A percentile compares a stretch with the other conserved stretches of the same genome.
phyloP scores from a whole-genome alignment of 805 yeast species.

The Sugiyamaella floridensis region DNA sequence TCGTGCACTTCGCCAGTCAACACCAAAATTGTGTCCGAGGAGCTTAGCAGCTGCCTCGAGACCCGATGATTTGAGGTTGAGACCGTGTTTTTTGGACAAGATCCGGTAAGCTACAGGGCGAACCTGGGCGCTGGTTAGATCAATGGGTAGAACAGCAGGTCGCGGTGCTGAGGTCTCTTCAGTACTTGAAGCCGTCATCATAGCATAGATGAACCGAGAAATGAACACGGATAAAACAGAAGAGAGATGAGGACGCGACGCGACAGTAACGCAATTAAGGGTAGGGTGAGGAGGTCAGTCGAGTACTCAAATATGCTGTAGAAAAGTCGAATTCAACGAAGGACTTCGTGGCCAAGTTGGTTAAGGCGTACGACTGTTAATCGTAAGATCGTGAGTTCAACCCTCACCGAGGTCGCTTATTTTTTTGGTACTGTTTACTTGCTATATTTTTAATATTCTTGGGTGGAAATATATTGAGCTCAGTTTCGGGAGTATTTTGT shows the following conservation, averaged over 20 bases:
- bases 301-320: background rate
- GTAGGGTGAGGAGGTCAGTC: background rate
- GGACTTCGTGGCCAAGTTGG: slow-evolving; percentile 19
- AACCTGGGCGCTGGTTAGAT: slow-evolving; percentile 70
- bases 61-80: slow-evolving; percentile 83
- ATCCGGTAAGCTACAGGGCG: slow-evolving; percentile 90
- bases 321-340: background rate
- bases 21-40: slow-evolving; percentile 71
- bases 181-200: background rate
- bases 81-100: slow-evolving; percentile 84
- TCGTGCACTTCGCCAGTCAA: slow-evolving; percentile 70
- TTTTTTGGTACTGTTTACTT: too few relatives aligned
- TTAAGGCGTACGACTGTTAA: slow-evolving; percentile 24
- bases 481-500: too few relatives aligned
- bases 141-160: slow-evolving; percentile 58
- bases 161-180: background rate
- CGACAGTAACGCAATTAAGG: background rate
- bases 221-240: background rate
- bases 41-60: slow-evolving; percentile 63
- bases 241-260: background rate
- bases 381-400: slow-evolving; percentile 23
- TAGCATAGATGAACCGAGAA: background rate
- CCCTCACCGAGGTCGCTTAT: slow-evolving; percentile 19
- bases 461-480: too few relatives aligned
- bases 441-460: too few relatives aligned